A percentile compares a stretch with the other conserved stretches of the same genome.
phyloP scores from a whole-genome alignment of 768 basidiomycete species.

The Boletus vermiculosoides region DNA sequence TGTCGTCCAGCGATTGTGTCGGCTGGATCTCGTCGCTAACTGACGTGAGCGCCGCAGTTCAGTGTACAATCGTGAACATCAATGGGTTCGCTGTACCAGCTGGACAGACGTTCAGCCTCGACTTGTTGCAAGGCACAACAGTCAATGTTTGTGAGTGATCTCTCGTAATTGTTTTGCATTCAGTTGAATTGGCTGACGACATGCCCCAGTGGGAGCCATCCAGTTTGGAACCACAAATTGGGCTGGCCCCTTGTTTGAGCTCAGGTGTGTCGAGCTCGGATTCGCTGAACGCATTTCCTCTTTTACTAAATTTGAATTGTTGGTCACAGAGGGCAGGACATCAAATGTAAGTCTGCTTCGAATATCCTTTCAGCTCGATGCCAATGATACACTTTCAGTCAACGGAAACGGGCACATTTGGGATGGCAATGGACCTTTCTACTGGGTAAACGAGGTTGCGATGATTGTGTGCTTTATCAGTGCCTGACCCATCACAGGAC shows the following conservation, averaged over 20 bases:
- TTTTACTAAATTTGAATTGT: not conserved
- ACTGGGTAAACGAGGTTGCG: conserved; percentile 36
- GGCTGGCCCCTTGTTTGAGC: conserved; percentile 53
- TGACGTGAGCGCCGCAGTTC: conserved; percentile 50
- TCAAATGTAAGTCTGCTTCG: conserved; percentile 43
- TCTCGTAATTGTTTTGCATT: not conserved
- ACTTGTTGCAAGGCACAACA: conserved; percentile 46
- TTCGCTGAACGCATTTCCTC: not conserved
- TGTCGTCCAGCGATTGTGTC: conserved; percentile 33
- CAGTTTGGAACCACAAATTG: conserved; percentile 51
- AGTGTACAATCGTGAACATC: conserved; percentile 59
- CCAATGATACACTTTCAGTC: conserved; percentile 28
- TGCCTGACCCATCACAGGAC: conserved; percentile 20
- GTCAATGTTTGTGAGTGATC: conserved; percentile 56
- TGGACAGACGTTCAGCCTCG: conserved; percentile 48
- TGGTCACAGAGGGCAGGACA: conserved; percentile 41
- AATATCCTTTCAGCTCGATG: not conserved
- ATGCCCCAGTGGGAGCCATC: conserved; percentile 53
- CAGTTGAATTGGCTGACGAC: not conserved
- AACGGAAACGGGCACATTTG: conserved; percentile 43
- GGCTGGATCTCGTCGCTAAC: conserved; percentile 52
- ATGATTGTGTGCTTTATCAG: not conserved
- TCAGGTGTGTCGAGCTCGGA: conserved; percentile 38
- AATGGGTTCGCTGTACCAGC: conserved; percentile 56
- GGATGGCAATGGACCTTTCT: conserved; percentile 43